Evolutionary conservation across 2,329 filamentous ascomycete species (phyloP).

Genomic region (Sordariomycetes sp.): DNA sequence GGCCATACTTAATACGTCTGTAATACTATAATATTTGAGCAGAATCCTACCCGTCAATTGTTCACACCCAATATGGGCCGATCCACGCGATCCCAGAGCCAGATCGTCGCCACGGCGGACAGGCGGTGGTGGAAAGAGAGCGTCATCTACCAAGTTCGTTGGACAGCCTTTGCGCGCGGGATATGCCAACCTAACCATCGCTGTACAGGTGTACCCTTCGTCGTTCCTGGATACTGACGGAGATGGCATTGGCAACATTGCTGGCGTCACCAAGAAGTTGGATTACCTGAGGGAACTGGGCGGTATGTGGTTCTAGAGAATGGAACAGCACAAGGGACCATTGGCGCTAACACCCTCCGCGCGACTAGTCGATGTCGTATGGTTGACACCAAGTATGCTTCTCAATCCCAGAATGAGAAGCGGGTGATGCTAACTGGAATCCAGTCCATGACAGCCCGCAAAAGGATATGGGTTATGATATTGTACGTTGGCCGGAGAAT

Average conservation of each 20-base stretch:
- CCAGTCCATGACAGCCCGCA: conserved; percentile 39
- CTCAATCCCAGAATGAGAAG: background rate
- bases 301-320: conserved; percentile 48
- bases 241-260: conserved; percentile 43
- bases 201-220: conserved; percentile 45
- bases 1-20: background rate
- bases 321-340: conserved; percentile 41
- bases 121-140: conserved; percentile 44
- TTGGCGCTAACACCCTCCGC: background rate
- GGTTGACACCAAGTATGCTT: conserved; percentile 28
- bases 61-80: background rate
- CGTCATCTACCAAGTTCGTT: conserved; percentile 46
- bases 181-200: conserved; percentile 39
- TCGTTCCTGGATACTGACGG: conserved; percentile 49
- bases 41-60: background rate
- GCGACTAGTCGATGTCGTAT: conserved; percentile 38
- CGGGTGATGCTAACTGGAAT: conserved; percentile 25
- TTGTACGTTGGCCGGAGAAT: conserved; percentile 15
- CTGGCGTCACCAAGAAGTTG: conserved; percentile 43
- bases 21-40: background rate
- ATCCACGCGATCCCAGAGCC: background rate
- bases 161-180: conserved; percentile 53
- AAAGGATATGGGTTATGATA: conserved; percentile 58
- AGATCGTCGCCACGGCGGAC: background rate
- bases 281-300: conserved; percentile 45